phyloP scores from a whole-genome alignment of 2,329 filamentous ascomycete genomes.

The Colletotrichum sp. region DNA sequence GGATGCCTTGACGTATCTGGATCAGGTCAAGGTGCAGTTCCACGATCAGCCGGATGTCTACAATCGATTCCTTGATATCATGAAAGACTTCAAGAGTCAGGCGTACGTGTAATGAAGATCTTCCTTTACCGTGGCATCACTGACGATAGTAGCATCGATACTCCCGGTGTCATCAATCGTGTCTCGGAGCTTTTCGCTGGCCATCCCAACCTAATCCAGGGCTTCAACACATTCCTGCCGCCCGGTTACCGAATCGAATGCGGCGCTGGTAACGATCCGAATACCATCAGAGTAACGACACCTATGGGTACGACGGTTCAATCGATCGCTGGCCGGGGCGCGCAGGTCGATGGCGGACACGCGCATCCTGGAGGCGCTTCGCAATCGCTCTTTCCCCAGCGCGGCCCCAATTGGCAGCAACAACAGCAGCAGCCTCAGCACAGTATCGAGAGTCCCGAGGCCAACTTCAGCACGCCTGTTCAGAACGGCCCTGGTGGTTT shows the following conservation, averaged over 20 bases:
- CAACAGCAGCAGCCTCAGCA: conserved; percentile 52
- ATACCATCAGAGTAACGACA: conserved; percentile 95
- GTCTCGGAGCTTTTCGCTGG: conserved; percentile 96
- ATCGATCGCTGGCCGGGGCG: conserved; percentile 70
- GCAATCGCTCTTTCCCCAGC: conserved; percentile 53
- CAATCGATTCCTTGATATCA: conserved; percentile 95
- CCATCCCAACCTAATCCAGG: conserved; percentile 93
- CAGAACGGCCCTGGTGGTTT: conserved; percentile 56
- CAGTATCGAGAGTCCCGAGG: conserved; percentile 68
- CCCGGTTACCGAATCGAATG: conserved; percentile 97
- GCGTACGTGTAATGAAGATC: conserved; percentile 63
- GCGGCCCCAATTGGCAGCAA: conserved; percentile 59
- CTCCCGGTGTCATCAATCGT: conserved; percentile 94
- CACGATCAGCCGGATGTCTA: conserved; percentile 97
- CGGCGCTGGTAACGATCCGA: conserved; percentile 90
- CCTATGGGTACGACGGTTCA: conserved; percentile 97
- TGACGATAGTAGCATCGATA: conserved; percentile 76
- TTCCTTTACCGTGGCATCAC: conserved; percentile 6
- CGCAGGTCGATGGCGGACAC: conserved; percentile 49
- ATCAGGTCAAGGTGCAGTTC: conserved; percentile 98
- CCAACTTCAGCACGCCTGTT: conserved; percentile 63
- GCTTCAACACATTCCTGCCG: conserved; percentile 97
- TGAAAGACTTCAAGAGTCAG: conserved; percentile 99
- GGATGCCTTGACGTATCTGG: conserved; percentile 89
- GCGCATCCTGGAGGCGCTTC: conserved; percentile 37